A percentile compares a stretch with the other conserved stretches of the same genome.
These are phyloP conservation scores for Letharia columbiana DNA, from an alignment of 495 filamentous ascomycete species.

Conservation along the genomic window DNA sequence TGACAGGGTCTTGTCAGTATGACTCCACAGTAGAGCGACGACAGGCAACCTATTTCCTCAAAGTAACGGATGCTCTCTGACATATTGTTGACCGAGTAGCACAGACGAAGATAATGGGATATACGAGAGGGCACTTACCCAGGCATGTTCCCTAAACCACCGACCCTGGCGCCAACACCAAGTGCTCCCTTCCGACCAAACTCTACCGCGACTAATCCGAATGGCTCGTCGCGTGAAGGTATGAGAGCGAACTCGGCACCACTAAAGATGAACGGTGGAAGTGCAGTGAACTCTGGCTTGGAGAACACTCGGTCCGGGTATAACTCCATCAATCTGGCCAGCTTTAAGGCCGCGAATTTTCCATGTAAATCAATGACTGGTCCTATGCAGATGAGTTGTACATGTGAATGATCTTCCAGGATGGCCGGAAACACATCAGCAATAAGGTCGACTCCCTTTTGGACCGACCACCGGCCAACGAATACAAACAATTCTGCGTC, in stretches of 20 bases:
- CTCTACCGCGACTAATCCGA: constrained; percentile 74
- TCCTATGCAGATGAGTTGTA: constrained; percentile 62
- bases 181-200: constrained; percentile 72
- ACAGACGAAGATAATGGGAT: constrained; percentile 45
- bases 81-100: constrained; percentile 39
- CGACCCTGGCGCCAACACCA: constrained; percentile 59
- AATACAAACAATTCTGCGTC: constrained; percentile 69
- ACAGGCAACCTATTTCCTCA: not conserved
- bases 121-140: constrained; percentile 39
- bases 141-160: constrained; percentile 71
- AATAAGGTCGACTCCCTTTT: constrained; percentile 72
- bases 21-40: constrained; percentile 12
- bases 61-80: not conserved
- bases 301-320: constrained; percentile 73
- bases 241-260: constrained; percentile 75
- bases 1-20: constrained; percentile 36
- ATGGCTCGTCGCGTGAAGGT: constrained; percentile 71
- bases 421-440: constrained; percentile 67
- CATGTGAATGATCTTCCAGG: constrained; percentile 56
- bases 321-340: constrained; percentile 60
- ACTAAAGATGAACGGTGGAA: constrained; percentile 68
- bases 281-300: constrained; percentile 65
- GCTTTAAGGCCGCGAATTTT: constrained; percentile 66
- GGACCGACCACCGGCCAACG: constrained; percentile 70
- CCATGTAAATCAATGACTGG: constrained; percentile 74